A percentile compares a stretch with the other conserved stretches of the same genome.
phyloP scores from a whole-genome alignment of 805 yeast genomes.

The Lipomyces sp. region DNA sequence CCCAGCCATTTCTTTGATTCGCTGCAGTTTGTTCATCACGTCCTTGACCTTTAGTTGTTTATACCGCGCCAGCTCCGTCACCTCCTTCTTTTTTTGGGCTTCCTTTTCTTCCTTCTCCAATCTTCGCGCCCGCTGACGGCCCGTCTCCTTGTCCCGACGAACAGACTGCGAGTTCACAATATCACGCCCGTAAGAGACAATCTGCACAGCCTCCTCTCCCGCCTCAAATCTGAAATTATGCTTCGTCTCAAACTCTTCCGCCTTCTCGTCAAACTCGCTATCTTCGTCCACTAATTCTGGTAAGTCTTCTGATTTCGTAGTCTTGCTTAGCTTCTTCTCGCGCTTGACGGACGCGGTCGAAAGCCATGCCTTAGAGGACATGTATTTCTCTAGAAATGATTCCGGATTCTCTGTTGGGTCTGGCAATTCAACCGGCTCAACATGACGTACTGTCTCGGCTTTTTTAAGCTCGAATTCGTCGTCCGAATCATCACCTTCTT shows the following conservation, averaged over 20 bases:
- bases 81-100: constrained; percentile 58
- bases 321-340: not conserved
- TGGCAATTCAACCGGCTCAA: constrained; percentile 56
- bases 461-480: constrained; percentile 64
- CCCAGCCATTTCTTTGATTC: constrained; percentile 72
- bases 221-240: constrained; percentile 95
- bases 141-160: constrained; percentile 74
- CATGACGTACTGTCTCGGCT: constrained; percentile 51
- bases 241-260: constrained; percentile 86
- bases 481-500: constrained; percentile 50
- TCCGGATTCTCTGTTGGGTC: constrained; percentile 68
- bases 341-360: constrained; percentile 44
- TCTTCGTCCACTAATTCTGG: constrained; percentile 54
- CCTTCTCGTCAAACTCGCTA: constrained; percentile 89
- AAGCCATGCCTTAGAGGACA: constrained; percentile 85
- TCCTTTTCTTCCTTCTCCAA: constrained; percentile 60
- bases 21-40: constrained; percentile 70
- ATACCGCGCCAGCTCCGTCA: constrained; percentile 68
- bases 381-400: constrained; percentile 72
- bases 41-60: constrained; percentile 77
- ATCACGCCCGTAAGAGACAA: constrained; percentile 90
- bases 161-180: constrained; percentile 71
- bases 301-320: constrained; percentile 32
- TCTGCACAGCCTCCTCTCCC: constrained; percentile 70
- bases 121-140: constrained; percentile 83